phyloP scores from a whole-genome alignment of 2,329 filamentous ascomycete genomes.

The Alternaria postmessia region DNA sequence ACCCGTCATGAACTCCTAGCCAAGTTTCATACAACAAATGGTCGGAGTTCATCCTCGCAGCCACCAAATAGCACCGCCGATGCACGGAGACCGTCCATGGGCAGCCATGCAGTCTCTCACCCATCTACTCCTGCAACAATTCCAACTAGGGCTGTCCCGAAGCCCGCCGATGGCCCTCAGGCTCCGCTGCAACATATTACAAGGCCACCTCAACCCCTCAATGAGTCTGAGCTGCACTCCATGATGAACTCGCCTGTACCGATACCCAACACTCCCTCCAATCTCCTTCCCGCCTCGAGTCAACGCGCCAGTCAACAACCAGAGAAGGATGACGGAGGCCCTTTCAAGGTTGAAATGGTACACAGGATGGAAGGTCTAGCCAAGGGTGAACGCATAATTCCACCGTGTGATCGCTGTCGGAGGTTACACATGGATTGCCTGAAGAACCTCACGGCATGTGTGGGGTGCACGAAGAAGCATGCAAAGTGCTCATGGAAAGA shows the following conservation, averaged over 20 bases:
- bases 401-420: conserved; percentile 84
- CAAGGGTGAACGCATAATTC: conserved; percentile 77
- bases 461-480: conserved; percentile 89
- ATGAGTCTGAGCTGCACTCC: conserved; percentile 51
- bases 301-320: conserved; percentile 47
- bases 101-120: conserved; percentile 34
- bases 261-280: conserved; percentile 64
- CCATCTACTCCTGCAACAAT: conserved; percentile 35
- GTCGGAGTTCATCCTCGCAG: conserved; percentile 53
- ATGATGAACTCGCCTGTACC: conserved; percentile 59
- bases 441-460: conserved; percentile 86
- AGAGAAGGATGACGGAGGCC: conserved; percentile 66
- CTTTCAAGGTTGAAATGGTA: conserved; percentile 72
- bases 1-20: conserved; percentile 68
- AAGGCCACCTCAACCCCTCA: conserved; percentile 36
- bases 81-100: conserved; percentile 39
- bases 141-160: conserved; percentile 40
- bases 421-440: conserved; percentile 81
- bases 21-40: conserved; percentile 68
- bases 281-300: conserved; percentile 58
- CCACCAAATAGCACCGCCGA: conserved; percentile 34
- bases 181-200: conserved; percentile 24
- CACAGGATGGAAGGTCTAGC: conserved; percentile 77
- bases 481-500: conserved; percentile 87
- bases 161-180: conserved; percentile 30